Percentiles rank a stretch among this genome's conserved stretches.
phyloP scores from a whole-genome alignment of 1,284 basidiomycete species.

The Apiotrichum porosum region DNA sequence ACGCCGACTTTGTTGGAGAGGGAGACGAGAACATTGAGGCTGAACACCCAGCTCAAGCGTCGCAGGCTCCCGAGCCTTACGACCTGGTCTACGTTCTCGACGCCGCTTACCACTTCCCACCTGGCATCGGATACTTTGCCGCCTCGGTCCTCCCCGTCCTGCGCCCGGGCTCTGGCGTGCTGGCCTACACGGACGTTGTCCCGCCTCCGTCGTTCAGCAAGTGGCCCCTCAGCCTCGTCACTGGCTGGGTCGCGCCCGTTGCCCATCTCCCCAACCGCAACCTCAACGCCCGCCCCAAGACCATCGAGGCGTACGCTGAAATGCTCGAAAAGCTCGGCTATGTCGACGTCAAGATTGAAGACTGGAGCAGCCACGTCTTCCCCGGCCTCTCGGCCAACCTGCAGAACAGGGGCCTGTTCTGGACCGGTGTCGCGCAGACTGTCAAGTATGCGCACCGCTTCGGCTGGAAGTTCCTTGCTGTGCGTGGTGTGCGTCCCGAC shows the following conservation, averaged over 20 bases:
- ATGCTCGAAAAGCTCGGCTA: conserved; percentile 57
- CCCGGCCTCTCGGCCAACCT: conserved; percentile 58
- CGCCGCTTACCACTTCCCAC: conserved; percentile 66
- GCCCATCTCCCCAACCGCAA: conserved; percentile 56
- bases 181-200: conserved; percentile 63
- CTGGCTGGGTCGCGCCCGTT: conserved; percentile 29
- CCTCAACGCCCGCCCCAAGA: conserved; percentile 45
- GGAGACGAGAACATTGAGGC: neutral
- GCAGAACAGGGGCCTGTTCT: conserved; percentile 46
- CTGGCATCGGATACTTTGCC: conserved; percentile 54
- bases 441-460: conserved; percentile 48
- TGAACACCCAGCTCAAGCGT: neutral
- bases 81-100: conserved; percentile 55
- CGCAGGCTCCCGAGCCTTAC: conserved; percentile 24
- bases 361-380: conserved; percentile 61
- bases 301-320: conserved; percentile 52
- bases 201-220: conserved; percentile 22
- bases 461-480: conserved; percentile 59
- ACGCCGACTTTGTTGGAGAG: neutral
- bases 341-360: conserved; percentile 56
- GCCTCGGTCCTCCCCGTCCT: conserved; percentile 53
- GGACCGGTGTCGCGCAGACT: conserved; percentile 52
- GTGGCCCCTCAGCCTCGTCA: conserved; percentile 18
- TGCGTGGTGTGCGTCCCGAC: no score
- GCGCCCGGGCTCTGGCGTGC: conserved; percentile 51